Conservation (phyloP, 2,329 filamentous ascomycete genomes). For the Reticulascus tulasneorum region DNA sequence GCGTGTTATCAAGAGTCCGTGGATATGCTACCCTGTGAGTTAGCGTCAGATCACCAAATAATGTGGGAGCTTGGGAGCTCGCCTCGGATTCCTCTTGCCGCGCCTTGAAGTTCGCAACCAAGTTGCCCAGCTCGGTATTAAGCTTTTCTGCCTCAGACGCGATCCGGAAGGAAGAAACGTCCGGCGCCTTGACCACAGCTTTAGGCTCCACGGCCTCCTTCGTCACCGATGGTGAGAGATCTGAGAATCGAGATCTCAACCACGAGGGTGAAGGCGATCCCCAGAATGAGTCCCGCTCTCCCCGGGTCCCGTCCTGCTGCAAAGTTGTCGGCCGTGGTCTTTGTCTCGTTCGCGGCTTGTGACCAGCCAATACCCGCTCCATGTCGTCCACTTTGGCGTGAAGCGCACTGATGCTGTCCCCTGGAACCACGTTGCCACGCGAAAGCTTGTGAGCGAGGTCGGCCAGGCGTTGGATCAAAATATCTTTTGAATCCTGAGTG, state of each 20-base stretch:
- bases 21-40: constrained; percentile 48
- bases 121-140: constrained; percentile 44
- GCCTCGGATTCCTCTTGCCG: constrained; percentile 59
- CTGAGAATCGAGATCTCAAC: constrained; percentile 35
- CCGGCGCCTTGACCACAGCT: constrained; percentile 9
- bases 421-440: constrained; percentile 27
- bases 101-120: constrained; percentile 47
- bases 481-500: no score
- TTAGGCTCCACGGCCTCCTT: constrained; percentile 6
- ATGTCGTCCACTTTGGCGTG: constrained; percentile 31
- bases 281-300: constrained; percentile 23
- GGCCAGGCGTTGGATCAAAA: constrained; percentile 29
- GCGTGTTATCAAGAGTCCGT: constrained; percentile 54
- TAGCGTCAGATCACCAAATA: neutral
- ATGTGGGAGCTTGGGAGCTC: constrained; percentile 18
- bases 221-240: constrained; percentile 32
- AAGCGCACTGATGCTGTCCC: constrained; percentile 26
- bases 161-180: constrained; percentile 31
- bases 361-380: constrained; percentile 23
- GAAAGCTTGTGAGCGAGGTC: constrained; percentile 35
- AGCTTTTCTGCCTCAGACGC: constrained; percentile 39
- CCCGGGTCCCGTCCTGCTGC: constrained; percentile 8
- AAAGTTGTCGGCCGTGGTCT: constrained; percentile 13
- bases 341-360: constrained; percentile 11
- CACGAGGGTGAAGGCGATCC: constrained; percentile 30